These are phyloP conservation scores for Citrus australasica DNA, from an alignment of 345 rosid species.

Conservation along the genomic window DNA sequence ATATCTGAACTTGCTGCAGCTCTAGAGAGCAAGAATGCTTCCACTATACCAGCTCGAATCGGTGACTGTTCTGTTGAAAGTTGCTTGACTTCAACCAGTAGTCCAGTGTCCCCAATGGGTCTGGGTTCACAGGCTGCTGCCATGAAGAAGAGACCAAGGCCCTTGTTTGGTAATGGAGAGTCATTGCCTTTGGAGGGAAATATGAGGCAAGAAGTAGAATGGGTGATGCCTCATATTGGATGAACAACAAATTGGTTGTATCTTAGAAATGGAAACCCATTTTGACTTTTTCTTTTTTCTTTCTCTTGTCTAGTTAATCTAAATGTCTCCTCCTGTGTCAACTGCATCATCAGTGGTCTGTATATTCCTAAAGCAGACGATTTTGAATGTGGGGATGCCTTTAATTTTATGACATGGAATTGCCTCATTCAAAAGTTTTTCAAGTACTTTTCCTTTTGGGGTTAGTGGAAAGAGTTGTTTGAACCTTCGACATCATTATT, in stretches of 20 bases:
- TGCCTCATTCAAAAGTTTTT: slow-evolving; percentile 8
- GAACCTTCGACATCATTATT: neutral
- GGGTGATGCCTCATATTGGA: slow-evolving; percentile 65
- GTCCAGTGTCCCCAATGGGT: slow-evolving; percentile 51
- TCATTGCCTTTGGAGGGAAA: slow-evolving; percentile 41
- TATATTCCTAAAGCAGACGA: slow-evolving; percentile 23
- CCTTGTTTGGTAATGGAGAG: slow-evolving; percentile 48
- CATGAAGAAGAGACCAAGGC: slow-evolving; percentile 60
- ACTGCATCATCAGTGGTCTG: slow-evolving; percentile 15
- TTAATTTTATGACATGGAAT: slow-evolving; percentile 3
- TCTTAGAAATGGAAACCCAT: slow-evolving; percentile 21
- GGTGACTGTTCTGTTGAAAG: slow-evolving; percentile 76
- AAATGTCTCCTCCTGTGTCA: slow-evolving; percentile 1
- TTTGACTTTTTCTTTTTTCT: slow-evolving; percentile 5
- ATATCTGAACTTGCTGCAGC: slow-evolving; percentile 65
- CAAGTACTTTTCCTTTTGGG: neutral
- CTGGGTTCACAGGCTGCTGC: slow-evolving; percentile 39
- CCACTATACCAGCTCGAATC: slow-evolving; percentile 33
- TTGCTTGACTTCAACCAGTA: slow-evolving; percentile 63
- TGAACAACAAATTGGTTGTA: slow-evolving; percentile 23
- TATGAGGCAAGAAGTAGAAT: slow-evolving; percentile 61
- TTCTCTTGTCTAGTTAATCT: slow-evolving; percentile 16
- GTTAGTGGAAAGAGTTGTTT: neutral
- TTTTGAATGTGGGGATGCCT: slow-evolving; percentile 9
- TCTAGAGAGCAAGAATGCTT: slow-evolving; percentile 43